A percentile compares a stretch with the other conserved stretches of the same genome.
These are phyloP conservation scores for Phytophthora megakarya DNA, from an alignment of 352 stramenopile genomes.

Conservation along the genomic window DNA sequence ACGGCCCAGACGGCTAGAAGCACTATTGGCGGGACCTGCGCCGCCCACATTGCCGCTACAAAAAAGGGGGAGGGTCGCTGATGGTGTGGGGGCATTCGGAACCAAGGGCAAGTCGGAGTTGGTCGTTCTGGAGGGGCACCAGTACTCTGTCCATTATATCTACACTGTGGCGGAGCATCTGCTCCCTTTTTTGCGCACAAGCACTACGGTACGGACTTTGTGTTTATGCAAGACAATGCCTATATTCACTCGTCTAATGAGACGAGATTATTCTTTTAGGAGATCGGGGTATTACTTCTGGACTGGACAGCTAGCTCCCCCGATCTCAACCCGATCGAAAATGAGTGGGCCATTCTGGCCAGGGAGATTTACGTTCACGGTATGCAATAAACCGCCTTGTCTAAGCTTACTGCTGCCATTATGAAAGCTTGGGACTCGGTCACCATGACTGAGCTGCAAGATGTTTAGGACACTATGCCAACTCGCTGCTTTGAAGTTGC, in stretches of 20 bases:
- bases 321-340: constrained; percentile 1
- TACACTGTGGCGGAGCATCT: constrained; percentile 23
- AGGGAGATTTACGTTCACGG: constrained; percentile 3
- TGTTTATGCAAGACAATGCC: constrained; percentile 30
- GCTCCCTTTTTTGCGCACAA: constrained; percentile 20
- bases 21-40: background rate
- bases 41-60: background rate
- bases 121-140: constrained; percentile 27
- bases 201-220: constrained; percentile 1
- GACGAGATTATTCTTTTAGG: background rate
- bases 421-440: background rate
- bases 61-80: constrained; percentile 13
- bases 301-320: constrained; percentile 3
- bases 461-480: background rate
- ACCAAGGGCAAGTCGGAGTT: constrained; percentile 16
- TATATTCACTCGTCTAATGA: constrained; percentile 16
- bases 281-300: background rate
- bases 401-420: background rate
- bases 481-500: background rate
- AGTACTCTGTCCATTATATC: no score
- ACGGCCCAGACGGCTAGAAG: constrained; percentile 1
- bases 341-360: background rate
- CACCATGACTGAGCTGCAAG: background rate
- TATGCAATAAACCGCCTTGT: background rate
- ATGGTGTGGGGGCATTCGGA: constrained; percentile 34